Evolutionary conservation across 176 grass and related monocot genomes (phyloP), one percentile per base, ranked within the genome.

Genomic region (Themeda triandra): DNA sequence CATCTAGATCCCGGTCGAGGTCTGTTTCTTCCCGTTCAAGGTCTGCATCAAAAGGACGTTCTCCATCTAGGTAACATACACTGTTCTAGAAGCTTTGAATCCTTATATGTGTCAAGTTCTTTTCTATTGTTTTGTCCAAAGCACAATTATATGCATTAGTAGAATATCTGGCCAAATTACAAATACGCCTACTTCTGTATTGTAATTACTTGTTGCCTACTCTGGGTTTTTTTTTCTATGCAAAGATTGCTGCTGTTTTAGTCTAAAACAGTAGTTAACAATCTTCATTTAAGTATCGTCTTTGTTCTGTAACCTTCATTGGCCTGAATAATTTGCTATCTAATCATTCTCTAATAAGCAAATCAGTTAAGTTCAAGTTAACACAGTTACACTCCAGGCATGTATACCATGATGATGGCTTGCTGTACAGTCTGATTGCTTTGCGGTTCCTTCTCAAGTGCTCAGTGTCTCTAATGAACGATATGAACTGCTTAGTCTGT

Each of bases 1-100:
- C 83, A 49, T 91, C 89, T 65, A 82, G 89, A 73, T 91, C 92
- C 59, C 81, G 87, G 11, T 91, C 92, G 8, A 89, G 92, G 59
- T 94, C 92, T 81, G 71, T 53, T 78, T 94, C 89, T 80, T 91
- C 92, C 49, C 87, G 72, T 29, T 91, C 92, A 78, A 75, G 77
- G 6, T 94, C 88, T 73, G 69, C 68, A 66, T 90, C 89, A 66
- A 92, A 85, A 86, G 83, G 77, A 46, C 83, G 49, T 17, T 88
- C 88, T 49, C 77, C 86, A 0, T 92, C 90, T 69, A 87, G 87
- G 93, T 95, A 88, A 42, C 17, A 13, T 63, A 23, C 35, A 67
- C 56, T 1, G 42, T 64, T 81, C 51, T 21, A 65, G 17, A 27
- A 46, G 30, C 37, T 69, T 82, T 17, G 25, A 30, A 21, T 46